Conservation (phyloP, 23 red algal species). For the Gracilaria domingensis region DNA sequence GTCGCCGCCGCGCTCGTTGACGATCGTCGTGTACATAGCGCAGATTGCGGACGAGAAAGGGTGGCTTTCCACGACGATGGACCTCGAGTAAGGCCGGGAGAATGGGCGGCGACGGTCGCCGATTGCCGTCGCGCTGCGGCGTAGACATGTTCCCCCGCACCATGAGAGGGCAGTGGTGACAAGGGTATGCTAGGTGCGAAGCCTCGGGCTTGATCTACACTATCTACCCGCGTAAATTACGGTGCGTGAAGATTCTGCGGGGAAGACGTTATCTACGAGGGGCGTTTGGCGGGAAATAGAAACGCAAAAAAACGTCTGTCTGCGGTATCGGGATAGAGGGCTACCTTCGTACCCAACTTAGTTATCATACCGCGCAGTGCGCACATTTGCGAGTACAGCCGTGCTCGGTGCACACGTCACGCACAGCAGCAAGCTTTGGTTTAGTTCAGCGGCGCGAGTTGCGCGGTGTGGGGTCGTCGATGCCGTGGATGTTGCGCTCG, state of each 20-base stretch:
- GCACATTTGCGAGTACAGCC: too few relatives aligned
- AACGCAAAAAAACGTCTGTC: neutral
- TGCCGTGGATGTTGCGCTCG: slow-evolving; percentile 32
- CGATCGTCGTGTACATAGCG: slow-evolving; percentile 46
- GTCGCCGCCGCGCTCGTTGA: neutral
- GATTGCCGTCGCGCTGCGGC: neutral
- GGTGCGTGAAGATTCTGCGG: too few relatives aligned
- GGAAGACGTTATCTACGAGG: too few relatives aligned
- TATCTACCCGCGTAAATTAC: too few relatives aligned
- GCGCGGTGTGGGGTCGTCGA: neutral
- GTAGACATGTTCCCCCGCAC: neutral
- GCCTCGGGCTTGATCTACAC: too few relatives aligned
- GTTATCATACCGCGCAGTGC: too few relatives aligned
- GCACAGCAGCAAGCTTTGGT: too few relatives aligned
- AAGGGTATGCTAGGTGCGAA: too few relatives aligned
- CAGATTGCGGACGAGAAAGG: slow-evolving; percentile 70
- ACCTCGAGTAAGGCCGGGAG: slow-evolving; percentile 29
- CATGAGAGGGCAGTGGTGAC: too few relatives aligned
- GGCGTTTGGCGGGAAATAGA: too few relatives aligned
- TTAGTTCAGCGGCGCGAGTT: neutral
- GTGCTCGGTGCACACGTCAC: too few relatives aligned
- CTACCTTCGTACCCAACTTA: too few relatives aligned
- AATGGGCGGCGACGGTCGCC: neutral
- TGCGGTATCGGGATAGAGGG: neutral
- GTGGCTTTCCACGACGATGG: slow-evolving; percentile 28